A percentile compares a stretch with the other conserved stretches of the same genome.
Evolutionary conservation across 2,329 filamentous ascomycete genomes (phyloP).

Genomic region (Hypoxylon sp.): DNA sequence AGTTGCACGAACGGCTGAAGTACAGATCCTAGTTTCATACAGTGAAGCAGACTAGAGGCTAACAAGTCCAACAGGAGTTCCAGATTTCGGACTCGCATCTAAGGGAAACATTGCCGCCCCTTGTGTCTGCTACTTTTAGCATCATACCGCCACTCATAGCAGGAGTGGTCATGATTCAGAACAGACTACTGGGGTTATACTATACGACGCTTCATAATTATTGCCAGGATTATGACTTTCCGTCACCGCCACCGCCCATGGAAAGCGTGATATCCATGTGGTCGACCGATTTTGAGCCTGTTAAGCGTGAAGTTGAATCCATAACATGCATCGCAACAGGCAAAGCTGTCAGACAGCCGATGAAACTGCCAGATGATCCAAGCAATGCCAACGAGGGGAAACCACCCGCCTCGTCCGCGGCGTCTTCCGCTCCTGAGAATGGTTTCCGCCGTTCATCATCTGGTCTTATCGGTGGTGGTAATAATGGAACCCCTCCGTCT

Average conservation of each 20-base stretch:
- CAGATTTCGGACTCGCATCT: constrained; percentile 81
- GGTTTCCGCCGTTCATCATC: constrained; percentile 58
- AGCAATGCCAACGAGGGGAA: constrained; percentile 42
- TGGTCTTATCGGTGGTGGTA: constrained; percentile 57
- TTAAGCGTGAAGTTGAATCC: constrained; percentile 75
- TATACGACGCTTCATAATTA: constrained; percentile 83
- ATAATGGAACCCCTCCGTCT: constrained; percentile 44
- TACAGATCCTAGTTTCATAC: constrained; percentile 56
- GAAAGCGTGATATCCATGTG: constrained; percentile 77
- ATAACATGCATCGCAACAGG: constrained; percentile 74
- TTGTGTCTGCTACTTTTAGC: constrained; percentile 78
- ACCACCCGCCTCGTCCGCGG: constrained; percentile 46
- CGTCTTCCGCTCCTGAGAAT: constrained; percentile 52
- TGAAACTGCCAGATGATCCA: constrained; percentile 55
- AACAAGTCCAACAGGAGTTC: constrained; percentile 69
- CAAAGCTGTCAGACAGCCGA: constrained; percentile 70
- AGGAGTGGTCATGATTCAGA: constrained; percentile 81
- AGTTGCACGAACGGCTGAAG: constrained; percentile 73
- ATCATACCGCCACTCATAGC: constrained; percentile 80
- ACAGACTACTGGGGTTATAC: constrained; percentile 80
- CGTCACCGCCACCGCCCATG: constrained; percentile 79
- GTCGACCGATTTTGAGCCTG: constrained; percentile 72
- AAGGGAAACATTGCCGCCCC: constrained; percentile 75
- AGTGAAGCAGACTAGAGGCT: neutral
- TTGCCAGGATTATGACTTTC: constrained; percentile 76